Percentiles rank a stretch among this genome's conserved stretches.
Evolutionary conservation across 1,139 yeast species (phyloP).

Genomic region (Blastobotrys raffinosifermentans): DNA sequence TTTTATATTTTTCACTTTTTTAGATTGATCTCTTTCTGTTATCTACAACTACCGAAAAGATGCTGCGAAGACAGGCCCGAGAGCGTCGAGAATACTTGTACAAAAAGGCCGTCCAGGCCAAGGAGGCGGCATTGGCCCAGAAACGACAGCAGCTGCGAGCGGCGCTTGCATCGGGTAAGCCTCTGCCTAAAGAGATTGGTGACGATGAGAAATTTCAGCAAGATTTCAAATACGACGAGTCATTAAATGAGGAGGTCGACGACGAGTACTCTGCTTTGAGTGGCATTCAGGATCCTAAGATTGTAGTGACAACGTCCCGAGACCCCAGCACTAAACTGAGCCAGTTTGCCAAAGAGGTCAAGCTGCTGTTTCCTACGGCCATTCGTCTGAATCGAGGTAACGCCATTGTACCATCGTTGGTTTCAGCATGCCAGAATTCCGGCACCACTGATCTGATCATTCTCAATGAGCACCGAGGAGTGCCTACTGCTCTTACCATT

Average conservation of each 20-base stretch:
- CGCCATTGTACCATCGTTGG: slow-evolving; percentile 77
- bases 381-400: slow-evolving; percentile 90
- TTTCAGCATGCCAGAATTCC: slow-evolving; percentile 72
- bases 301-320: slow-evolving; percentile 89
- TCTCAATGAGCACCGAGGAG: slow-evolving; percentile 96
- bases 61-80: slow-evolving; percentile 88
- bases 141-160: slow-evolving; percentile 82
- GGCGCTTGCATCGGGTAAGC: slow-evolving; percentile 87
- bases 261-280: slow-evolving; percentile 87
- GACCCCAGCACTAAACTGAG: slow-evolving; percentile 79
- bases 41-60: slow-evolving; percentile 3
- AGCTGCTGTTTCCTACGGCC: slow-evolving; percentile 82
- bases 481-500: slow-evolving; percentile 87
- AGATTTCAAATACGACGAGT: slow-evolving; percentile 80
- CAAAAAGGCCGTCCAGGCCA: slow-evolving; percentile 81
- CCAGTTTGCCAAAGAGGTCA: slow-evolving; percentile 90
- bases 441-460: slow-evolving; percentile 78
- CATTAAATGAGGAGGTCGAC: slow-evolving; percentile 51
- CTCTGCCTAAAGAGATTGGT: slow-evolving; percentile 81
- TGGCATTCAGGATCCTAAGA: slow-evolving; percentile 88
- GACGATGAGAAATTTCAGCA: slow-evolving; percentile 78
- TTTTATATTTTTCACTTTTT: slow-evolving; percentile 1
- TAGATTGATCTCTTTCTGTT: neutral
- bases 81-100: slow-evolving; percentile 91
- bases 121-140: slow-evolving; percentile 79